Conservation (phyloP, 2,329 filamentous ascomycete genomes). For the Trichoderma afroharzianum region DNA sequence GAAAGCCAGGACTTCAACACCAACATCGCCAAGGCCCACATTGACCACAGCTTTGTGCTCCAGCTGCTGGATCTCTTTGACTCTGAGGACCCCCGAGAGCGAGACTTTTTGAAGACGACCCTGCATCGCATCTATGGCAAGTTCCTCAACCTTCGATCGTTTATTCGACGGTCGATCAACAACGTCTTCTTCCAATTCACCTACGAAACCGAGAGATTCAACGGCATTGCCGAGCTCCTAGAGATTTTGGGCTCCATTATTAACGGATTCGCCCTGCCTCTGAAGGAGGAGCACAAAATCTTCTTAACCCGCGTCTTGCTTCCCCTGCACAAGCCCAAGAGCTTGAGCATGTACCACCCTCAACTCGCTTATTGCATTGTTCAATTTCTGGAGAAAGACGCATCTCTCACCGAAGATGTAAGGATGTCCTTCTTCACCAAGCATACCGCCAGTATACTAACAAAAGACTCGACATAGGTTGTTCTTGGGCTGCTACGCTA, state of each 20-base stretch:
- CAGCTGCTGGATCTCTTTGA: conserved; percentile 97
- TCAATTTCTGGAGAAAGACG: conserved; percentile 97
- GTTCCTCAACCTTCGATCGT: conserved; percentile 95
- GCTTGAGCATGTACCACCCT: conserved; percentile 98
- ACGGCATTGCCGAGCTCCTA: conserved; percentile 92
- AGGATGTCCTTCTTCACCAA: conserved; percentile 27
- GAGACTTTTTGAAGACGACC: conserved; percentile 97
- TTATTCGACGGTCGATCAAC: conserved; percentile 97
- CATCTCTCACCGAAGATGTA: conserved; percentile 93
- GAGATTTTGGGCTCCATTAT: conserved; percentile 98
- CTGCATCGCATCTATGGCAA: conserved; percentile 98
- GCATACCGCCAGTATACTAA: background rate
- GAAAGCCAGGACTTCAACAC: conserved; percentile 99
- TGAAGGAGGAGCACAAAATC: conserved; percentile 98
- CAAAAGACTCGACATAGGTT: conserved; percentile 51
- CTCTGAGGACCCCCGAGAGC: conserved; percentile 92
- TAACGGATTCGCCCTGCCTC: conserved; percentile 92
- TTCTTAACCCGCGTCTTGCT: conserved; percentile 92
- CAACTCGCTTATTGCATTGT: conserved; percentile 98
- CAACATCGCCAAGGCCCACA: conserved; percentile 98
- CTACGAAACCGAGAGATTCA: conserved; percentile 98
- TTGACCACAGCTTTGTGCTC: conserved; percentile 95
- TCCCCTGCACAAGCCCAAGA: conserved; percentile 96
- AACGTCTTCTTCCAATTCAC: conserved; percentile 99
- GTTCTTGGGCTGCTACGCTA: conserved; percentile 92